These are phyloP conservation scores for Pneumocystis wakefieldiae DNA, from an alignment of 1,139 yeast genomes.

Conservation along the genomic window DNA sequence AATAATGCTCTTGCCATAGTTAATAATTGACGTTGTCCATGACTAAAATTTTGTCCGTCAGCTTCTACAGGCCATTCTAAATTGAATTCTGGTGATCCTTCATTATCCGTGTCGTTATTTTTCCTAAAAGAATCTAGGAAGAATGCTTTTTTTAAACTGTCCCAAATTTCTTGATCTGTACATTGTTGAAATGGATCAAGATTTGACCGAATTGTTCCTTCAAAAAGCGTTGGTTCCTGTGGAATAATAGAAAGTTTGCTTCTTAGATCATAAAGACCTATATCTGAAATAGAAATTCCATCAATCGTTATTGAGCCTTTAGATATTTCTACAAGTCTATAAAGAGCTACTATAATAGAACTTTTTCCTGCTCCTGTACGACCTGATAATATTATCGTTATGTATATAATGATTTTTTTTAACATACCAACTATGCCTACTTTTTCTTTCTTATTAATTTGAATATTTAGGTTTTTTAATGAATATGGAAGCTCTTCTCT, in stretches of 20 bases:
- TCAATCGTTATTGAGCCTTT: conserved; percentile 60
- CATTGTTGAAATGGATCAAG: conserved; percentile 65
- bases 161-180: conserved; percentile 69
- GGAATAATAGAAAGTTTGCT: conserved; percentile 81
- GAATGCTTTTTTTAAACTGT: not conserved
- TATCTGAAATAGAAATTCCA: conserved; percentile 45
- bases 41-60: conserved; percentile 78
- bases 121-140: not conserved
- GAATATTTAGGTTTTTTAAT: conserved; percentile 37
- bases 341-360: conserved; percentile 54
- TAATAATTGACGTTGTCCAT: conserved; percentile 85
- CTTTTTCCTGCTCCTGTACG: conserved; percentile 81
- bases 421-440: conserved; percentile 31
- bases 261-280: conserved; percentile 76
- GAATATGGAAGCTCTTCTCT: conserved; percentile 42
- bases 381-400: conserved; percentile 39
- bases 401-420: not conserved
- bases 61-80: conserved; percentile 55
- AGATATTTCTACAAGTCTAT: conserved; percentile 54
- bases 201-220: conserved; percentile 77
- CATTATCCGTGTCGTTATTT: not conserved
- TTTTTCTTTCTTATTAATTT: conserved; percentile 46
- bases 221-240: conserved; percentile 91
- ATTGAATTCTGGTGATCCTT: conserved; percentile 16
- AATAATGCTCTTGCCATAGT: conserved; percentile 79